A percentile compares a stretch with the other conserved stretches of the same genome.
Conservation (phyloP, 2,329 filamentous ascomycete species). For the Cadophora gregata region DNA sequence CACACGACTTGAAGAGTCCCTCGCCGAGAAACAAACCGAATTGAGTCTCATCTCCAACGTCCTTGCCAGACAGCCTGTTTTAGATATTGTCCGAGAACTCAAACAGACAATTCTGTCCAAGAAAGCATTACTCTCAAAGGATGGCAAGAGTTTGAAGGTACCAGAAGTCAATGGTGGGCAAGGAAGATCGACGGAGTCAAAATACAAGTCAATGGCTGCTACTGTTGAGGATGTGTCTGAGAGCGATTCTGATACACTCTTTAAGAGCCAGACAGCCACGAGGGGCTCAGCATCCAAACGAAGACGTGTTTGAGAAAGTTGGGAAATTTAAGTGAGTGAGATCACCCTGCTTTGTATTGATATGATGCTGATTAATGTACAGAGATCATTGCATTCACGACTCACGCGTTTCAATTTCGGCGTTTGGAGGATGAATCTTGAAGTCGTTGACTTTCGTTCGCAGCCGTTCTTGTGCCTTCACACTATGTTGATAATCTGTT, state of each 20-base stretch:
- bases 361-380: not conserved
- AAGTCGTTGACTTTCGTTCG: no score
- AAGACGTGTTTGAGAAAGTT: not conserved
- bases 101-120: not conserved
- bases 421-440: no score
- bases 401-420: no score
- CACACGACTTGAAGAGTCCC: not conserved
- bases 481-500: not conserved
- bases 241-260: not conserved
- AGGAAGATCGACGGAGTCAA: not conserved
- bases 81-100: not conserved
- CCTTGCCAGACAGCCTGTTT: not conserved
- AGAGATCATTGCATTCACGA: not conserved
- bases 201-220: not conserved
- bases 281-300: not conserved
- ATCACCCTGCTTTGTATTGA: not conserved
- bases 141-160: not conserved
- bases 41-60: not conserved
- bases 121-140: not conserved
- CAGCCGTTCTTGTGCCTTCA: not conserved
- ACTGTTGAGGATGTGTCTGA: constrained; percentile 11
- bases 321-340: not conserved
- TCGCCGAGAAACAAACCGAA: not conserved
- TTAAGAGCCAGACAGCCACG: not conserved
- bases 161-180: not conserved